A percentile compares a stretch with the other conserved stretches of the same genome.
These are phyloP conservation scores for Phytomonas francai DNA, from an alignment of 208 protist genomes.

Conservation along the genomic window DNA sequence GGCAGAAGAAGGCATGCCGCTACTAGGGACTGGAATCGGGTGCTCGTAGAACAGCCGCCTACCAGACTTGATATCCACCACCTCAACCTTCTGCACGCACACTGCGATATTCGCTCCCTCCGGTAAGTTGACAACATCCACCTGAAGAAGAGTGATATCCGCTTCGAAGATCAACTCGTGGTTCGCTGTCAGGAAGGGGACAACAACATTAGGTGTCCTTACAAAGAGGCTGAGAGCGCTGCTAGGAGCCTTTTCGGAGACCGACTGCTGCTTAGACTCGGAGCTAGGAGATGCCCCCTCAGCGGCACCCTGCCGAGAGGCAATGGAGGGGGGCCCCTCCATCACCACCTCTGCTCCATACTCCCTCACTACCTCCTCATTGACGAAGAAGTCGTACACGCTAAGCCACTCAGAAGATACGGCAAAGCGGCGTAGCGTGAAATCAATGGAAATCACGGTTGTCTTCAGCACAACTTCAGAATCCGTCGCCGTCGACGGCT, in stretches of 20 bases:
- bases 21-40: not conserved
- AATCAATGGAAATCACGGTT: constrained; percentile 53
- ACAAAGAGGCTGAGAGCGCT: constrained; percentile 47
- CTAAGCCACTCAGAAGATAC: constrained; percentile 81
- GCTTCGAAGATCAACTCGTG: constrained; percentile 60
- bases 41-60: constrained; percentile 50
- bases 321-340: not conserved
- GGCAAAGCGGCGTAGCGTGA: constrained; percentile 75
- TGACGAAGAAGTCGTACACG: constrained; percentile 70
- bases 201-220: constrained; percentile 53
- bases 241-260: not conserved
- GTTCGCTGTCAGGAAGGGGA: constrained; percentile 61
- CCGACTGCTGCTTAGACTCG: not conserved
- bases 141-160: constrained; percentile 43
- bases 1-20: not conserved
- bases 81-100: constrained; percentile 50
- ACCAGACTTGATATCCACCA: constrained; percentile 49
- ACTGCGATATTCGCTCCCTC: constrained; percentile 34
- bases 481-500: not conserved
- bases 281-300: not conserved
- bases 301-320: not conserved
- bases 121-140: constrained; percentile 42
- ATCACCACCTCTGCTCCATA: constrained; percentile 22
- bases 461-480: constrained; percentile 25
- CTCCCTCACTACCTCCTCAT: constrained; percentile 50